Evolutionary conservation across 768 basidiomycete species (phyloP).

Genomic region (Tulasnella sp.): DNA sequence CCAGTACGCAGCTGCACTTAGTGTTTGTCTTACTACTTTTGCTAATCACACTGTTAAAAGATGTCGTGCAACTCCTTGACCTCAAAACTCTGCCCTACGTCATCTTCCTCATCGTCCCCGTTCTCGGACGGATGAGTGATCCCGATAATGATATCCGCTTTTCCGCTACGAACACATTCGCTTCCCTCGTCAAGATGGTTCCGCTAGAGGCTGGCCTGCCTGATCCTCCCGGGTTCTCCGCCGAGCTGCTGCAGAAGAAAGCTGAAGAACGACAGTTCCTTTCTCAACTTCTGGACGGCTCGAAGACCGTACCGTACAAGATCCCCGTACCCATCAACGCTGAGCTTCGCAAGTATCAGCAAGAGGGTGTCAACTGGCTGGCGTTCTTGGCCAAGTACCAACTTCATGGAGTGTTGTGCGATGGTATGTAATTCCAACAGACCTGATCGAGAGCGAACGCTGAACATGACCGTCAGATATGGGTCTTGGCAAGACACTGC

Average conservation of each 20-base stretch:
- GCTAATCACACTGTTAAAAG: slow-evolving; percentile 36
- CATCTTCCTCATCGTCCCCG: slow-evolving; percentile 91
- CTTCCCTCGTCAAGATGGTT: slow-evolving; percentile 95
- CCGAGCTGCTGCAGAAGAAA: slow-evolving; percentile 75
- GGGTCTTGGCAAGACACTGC: slow-evolving; percentile 96
- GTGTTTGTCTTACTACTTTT: background rate
- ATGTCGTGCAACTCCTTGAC: slow-evolving; percentile 85
- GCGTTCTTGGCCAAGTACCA: slow-evolving; percentile 98
- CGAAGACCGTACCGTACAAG: slow-evolving; percentile 82
- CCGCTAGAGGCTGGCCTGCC: slow-evolving; percentile 99
- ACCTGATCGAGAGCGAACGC: slow-evolving; percentile 12
- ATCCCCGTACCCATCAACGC: slow-evolving; percentile 87
- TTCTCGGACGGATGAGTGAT: slow-evolving; percentile 97
- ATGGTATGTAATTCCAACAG: slow-evolving; percentile 51
- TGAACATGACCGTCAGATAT: slow-evolving; percentile 55
- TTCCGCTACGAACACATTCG: slow-evolving; percentile 94
- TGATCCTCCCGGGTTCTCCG: slow-evolving; percentile 87
- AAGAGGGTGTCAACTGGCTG: slow-evolving; percentile 97
- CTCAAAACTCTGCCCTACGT: slow-evolving; percentile 94
- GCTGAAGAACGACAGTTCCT: slow-evolving; percentile 86
- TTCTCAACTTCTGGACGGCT: slow-evolving; percentile 87
- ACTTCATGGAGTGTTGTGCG: slow-evolving; percentile 93
- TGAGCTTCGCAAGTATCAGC: slow-evolving; percentile 93
- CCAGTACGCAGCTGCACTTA: slow-evolving; percentile 53
- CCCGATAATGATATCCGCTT: slow-evolving; percentile 83